Percentiles rank a stretch among this genome's conserved stretches.
Evolutionary conservation across 306 rosid species (phyloP).

Genomic region (Fragaria vesca): DNA sequence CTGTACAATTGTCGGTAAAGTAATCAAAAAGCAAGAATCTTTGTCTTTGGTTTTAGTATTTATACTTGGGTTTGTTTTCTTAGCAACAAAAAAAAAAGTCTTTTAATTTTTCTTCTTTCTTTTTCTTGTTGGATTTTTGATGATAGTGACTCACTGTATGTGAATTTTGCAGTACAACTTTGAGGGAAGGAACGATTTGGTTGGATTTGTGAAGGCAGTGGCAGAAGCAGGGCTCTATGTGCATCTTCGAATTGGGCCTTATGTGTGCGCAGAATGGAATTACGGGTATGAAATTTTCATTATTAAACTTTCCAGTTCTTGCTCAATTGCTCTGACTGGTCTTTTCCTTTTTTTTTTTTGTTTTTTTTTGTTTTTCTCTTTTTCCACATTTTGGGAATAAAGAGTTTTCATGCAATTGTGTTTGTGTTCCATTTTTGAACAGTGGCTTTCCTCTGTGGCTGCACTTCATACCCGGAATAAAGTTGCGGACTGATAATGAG

Average conservation of each 20-base stretch:
- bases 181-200: conserved; percentile 73
- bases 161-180: conserved; percentile 58
- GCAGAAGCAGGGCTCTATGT: conserved; percentile 80
- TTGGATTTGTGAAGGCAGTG: conserved; percentile 69
- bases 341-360: not conserved
- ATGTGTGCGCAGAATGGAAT: conserved; percentile 97
- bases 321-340: not conserved
- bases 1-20: not conserved
- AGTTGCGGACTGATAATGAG: conserved; percentile 77
- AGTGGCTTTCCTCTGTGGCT: conserved; percentile 95
- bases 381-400: conserved; percentile 2
- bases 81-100: not conserved
- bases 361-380: not conserved
- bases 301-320: not conserved
- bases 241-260: conserved; percentile 94
- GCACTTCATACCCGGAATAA: conserved; percentile 74
- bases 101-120: not conserved
- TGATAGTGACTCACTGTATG: conserved; percentile 14
- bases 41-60: not conserved
- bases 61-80: conserved; percentile 8
- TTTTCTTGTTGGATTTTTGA: not conserved
- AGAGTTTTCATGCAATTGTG: not conserved
- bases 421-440: conserved; percentile 27
- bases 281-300: conserved; percentile 54
- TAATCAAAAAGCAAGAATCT: not conserved